Base-by-base conservation (phyloP, 345 rosid genomes). In the Rhodomyrtus tomentosa region DNA sequence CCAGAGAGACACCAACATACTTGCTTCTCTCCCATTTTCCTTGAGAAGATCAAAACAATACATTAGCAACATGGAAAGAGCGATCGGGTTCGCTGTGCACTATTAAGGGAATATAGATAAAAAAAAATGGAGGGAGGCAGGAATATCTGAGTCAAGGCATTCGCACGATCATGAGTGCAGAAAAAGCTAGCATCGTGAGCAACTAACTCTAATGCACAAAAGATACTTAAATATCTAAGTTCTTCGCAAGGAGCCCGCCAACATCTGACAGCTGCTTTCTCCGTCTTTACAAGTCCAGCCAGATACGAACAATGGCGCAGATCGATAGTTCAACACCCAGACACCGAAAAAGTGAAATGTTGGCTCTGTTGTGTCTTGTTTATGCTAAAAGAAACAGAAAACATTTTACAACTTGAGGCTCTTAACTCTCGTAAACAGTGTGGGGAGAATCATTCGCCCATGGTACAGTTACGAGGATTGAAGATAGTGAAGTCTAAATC, bases 1-100 rank as follows among this genome's bases (percentile, higher is more conserved):
- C 98, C 29, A 95, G 50, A 1, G 98, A 95, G 36, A 93, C 98
- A 1, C 98, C 98, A 0, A 95, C 95, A 52, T 93, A 94, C 90
- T 92, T 95, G 95, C 62, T 94, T 85, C 98, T 89, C 84, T 87
- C 86, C 98, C 98, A 95, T 93, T 93, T 88, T 76, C 98, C 98
- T 95, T 89, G 55, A 88, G 82, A 40, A 27, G 6, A 12, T 36
- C 10, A 22, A 27, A 42, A 81, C 52, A 14, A 59, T 32, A 48
- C 27, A 11, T 81, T 24, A 81, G 50, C 59, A 27, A 52, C 24
- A 15, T 6, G 50, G 51, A 80, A 80, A 38, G 10, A 49, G 82
- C 79, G 21, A 36, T 36, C 79, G 25, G 36, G 79, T 68, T 68
- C 79, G 18, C 6, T 25, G 6, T 68, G 76, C 76, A 36, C 25